Conservation (phyloP, 1,284 basidiomycete species). For the Microbotryum intermedium region DNA sequence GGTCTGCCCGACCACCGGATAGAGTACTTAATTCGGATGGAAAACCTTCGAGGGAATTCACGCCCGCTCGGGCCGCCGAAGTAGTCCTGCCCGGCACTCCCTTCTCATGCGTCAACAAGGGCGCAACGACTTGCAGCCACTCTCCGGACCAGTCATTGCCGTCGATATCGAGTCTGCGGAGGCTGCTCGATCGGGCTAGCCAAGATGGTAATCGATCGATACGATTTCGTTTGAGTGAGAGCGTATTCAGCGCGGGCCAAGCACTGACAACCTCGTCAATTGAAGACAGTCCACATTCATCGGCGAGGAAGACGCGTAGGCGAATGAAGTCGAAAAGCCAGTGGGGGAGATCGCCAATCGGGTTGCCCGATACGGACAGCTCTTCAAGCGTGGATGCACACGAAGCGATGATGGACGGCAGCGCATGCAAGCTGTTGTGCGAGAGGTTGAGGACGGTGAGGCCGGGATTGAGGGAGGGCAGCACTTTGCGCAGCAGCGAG, state of each 20-base stretch:
- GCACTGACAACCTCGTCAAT: conserved; percentile 50
- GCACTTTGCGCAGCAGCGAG: conserved; percentile 55
- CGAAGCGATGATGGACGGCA: conserved; percentile 67
- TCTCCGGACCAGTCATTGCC: conserved; percentile 87
- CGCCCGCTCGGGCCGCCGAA: no score
- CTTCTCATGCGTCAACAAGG: conserved; percentile 45
- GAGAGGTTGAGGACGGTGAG: conserved; percentile 85
- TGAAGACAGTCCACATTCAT: conserved; percentile 57
- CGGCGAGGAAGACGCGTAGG: conserved; percentile 79
- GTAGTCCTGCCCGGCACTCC: conserved; percentile 29
- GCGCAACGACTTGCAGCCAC: conserved; percentile 80
- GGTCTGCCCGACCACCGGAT: conserved; percentile 31
- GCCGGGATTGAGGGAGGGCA: conserved; percentile 63
- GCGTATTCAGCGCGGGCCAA: conserved; percentile 47
- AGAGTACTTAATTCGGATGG: conserved; percentile 17
- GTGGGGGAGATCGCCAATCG: conserved; percentile 60
- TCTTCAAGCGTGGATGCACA: conserved; percentile 74
- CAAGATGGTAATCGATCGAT: conserved; percentile 84
- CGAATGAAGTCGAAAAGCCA: conserved; percentile 67
- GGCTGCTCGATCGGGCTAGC: conserved; percentile 66
- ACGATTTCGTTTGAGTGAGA: conserved; percentile 60
- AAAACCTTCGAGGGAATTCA: conserved; percentile 15
- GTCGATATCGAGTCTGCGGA: conserved; percentile 82
- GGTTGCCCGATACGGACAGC: conserved; percentile 85
- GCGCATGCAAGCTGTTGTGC: conserved; percentile 66